Percentiles rank a stretch among this genome's conserved stretches.
Conservation (phyloP, 805 yeast genomes). For the Metschnikowia amazonensis region DNA sequence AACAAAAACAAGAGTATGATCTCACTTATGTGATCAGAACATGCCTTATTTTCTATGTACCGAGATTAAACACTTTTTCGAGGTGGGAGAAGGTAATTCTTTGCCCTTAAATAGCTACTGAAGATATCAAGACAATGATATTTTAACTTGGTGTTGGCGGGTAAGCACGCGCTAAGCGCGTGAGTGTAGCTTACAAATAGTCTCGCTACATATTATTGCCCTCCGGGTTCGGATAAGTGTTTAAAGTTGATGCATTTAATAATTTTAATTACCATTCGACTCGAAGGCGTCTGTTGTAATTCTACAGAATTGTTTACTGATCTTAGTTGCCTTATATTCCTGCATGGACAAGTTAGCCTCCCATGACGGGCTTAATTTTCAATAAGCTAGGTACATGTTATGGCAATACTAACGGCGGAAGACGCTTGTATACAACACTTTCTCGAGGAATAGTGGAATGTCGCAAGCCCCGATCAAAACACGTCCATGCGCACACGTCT, state of each 20-base stretch:
- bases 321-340: not conserved
- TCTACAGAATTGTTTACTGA: not conserved
- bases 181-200: not conserved
- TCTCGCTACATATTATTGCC: not conserved
- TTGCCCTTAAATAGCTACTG: too few relatives aligned
- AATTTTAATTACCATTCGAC: not conserved
- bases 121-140: not conserved
- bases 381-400: not conserved
- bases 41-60: not conserved
- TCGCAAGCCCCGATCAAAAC: not conserved
- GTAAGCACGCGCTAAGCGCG: conserved; percentile 4
- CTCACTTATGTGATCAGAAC: not conserved
- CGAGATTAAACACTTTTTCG: too few relatives aligned
- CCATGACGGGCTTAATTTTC: not conserved
- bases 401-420: not conserved
- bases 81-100: too few relatives aligned
- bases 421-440: not conserved
- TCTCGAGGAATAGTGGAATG: not conserved
- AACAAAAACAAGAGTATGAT: not conserved
- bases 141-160: not conserved
- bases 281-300: not conserved
- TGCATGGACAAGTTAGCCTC: not conserved
- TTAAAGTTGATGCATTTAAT: not conserved
- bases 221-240: not conserved
- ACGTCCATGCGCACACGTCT: not conserved